Evolutionary conservation across 495 filamentous ascomycete species (phyloP), one percentile per base, ranked within the genome.

Genomic region (Opeltia flavorubescens): DNA sequence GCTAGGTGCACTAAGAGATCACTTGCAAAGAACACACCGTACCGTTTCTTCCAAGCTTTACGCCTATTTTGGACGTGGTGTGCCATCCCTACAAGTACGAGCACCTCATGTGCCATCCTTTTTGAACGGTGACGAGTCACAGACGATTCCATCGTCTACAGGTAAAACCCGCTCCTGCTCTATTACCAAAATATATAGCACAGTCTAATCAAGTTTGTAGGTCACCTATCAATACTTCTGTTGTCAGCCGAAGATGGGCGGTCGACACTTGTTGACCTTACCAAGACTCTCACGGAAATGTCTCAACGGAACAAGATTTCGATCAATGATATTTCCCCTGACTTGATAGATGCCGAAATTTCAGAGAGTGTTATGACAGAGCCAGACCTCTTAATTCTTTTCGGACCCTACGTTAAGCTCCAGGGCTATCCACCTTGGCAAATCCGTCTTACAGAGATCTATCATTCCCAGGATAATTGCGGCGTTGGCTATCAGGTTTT

Each of bases 341-440:
- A 95, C 50, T 66, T 98, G 33, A 78, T 98, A n/a, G 87, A 98
- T 59, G 80, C 83, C 6, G 91, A 95, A 62, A 69, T 98, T 43
- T 77, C 67, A 33, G 80, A 79, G 50, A 75, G 70, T 46, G 68
- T 86, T 30, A 83, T 84, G 71, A 68, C 62, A 15, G 91, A 98
- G 62, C 91, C 91, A 20, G 91, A 95, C 59, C 69, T 98, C 20
- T 68, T 98, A 27, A 69, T 98, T 27, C 68, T 94, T 1, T 95
- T 98, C 61, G 78, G 81, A 9, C 80, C 86, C 2, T 75, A 74
- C 48, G 73, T 95, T 44, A 78, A 82, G 54, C 66, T 98, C 38
- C 81, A 85, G 44, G 89, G 89, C 6, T 98, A 95, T 63, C 91
- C 91, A 23, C 91, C 91, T 1, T 98, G 91, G 91, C 91, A 95